Evolutionary conservation across 2,329 filamentous ascomycete genomes (phyloP), one percentile per base, ranked within the genome.

Genomic region (Claviceps capensis): DNA sequence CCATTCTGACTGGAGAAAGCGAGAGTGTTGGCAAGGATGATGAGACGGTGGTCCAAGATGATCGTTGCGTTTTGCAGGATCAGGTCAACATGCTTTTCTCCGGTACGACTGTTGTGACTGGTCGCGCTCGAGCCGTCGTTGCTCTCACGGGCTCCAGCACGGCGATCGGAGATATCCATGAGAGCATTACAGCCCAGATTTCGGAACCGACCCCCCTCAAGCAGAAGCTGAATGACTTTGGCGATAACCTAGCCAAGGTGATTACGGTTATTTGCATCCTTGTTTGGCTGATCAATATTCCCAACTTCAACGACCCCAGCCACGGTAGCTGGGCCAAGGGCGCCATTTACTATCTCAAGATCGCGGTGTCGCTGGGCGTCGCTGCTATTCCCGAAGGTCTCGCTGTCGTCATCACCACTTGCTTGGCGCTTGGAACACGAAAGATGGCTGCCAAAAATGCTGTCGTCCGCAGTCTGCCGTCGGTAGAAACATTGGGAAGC

Each of bases 381-480:
- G 93, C 93, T 47, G 93, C 94, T 58, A 98, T 98, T 63, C 93
- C 93, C 0, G 93, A 98, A 72, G 93, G 94, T 68, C 79, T 98
- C 46, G 93, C 93, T 36, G 93, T 97, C 50, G 94, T 98, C 59
- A 98, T 98, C 60, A 98, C 93, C n/a, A 97, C 93, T 34, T 98
- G 93, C 69, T 75, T 98, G 55, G 93, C 93, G 57, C 78, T 98
- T 36, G 93, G 94, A 60, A 98, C 94, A 4, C 83, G 93, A 58
- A 97, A 95, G 72, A 98, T 98, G 94, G 94, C 93, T 19, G 87
- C 89, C 54, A 97, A 95, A 76, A 97, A 97, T 64, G 93, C 93
- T 7, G 90, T 98, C 40, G 94, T 98, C 53, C 83, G 94, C 68
- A 96, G 89, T 65, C 74, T 98, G 61, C 93, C 93, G 19, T 98